Evolutionary conservation across 176 grass and related monocot genomes (phyloP), one percentile per base, ranked within the genome.

Genomic region (Miscanthus lutarioriparius): DNA sequence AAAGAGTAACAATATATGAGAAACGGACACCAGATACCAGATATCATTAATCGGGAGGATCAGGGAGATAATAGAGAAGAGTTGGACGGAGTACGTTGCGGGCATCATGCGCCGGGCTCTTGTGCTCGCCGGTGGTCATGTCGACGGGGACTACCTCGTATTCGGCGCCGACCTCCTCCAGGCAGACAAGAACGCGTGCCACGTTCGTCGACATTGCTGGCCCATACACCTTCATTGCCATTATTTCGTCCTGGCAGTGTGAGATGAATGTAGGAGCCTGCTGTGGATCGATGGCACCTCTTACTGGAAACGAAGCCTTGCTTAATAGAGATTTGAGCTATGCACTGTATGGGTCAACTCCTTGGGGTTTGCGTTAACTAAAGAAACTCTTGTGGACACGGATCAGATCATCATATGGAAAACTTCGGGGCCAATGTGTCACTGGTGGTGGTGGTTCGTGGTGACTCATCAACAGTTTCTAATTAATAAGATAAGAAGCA

Each of bases 81-180:
- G 20, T 35, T 35, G n/a, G 5, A 0, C 0, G 54, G 13, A 30
- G 1, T 86, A 90, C 84, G 48, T 75, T 84, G 43, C 78, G 58
- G 51, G 89, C 64, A 28, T 84, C 19, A 28, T 87, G 89, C 13
- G 72, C 44, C 68, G 74, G 65, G 74, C 74, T 47, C 79, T 83
- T 90, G 53, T 87, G 88, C 48, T 90, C 84, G 84, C 79, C 64
- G 78, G 44, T n/a, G 39, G 79, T 10, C 70, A 90, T 48, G 54
- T 90, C 45, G 33, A 90, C 66, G 43, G 62, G 77, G 8, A 72
- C 84, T n/a, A 86, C 2, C 65, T 87, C 88, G 65, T 90, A 90
- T 48, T 90, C 73, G 9, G 84, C 73, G 25, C 54, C 65, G 53
- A 67, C 65, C 73, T 90, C 88, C 53, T 83, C 88, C 39, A 90